Conservation (phyloP, 208 protist species). For the Porcisia deanei region DNA sequence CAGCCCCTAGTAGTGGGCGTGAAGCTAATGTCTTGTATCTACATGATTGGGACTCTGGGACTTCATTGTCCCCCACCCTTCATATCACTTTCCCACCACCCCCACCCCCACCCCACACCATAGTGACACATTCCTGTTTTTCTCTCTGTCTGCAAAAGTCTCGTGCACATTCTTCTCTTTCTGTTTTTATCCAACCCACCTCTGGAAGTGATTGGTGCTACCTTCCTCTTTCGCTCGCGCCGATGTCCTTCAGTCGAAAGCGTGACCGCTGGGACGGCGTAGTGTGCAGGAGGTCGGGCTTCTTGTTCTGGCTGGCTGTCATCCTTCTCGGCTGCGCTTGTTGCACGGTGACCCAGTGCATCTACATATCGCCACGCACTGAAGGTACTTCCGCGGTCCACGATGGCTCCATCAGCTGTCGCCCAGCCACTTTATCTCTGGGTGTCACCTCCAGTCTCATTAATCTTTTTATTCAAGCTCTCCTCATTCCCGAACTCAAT, state of each 20-base stretch:
- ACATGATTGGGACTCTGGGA: neutral
- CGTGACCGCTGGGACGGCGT: neutral
- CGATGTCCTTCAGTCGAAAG: neutral
- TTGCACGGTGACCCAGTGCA: neutral
- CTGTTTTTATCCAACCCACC: neutral
- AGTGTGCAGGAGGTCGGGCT: neutral
- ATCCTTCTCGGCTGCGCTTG: neutral
- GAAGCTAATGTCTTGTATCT: neutral
- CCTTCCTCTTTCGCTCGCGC: too few relatives aligned
- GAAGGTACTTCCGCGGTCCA: too few relatives aligned
- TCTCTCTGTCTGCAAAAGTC: neutral
- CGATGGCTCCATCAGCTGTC: neutral
- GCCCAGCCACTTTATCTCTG: slow-evolving; percentile 16
- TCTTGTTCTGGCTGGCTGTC: neutral
- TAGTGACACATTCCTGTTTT: neutral
- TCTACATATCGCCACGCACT: too few relatives aligned
- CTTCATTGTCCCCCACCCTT: neutral
- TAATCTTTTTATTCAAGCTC: slow-evolving; percentile 12
- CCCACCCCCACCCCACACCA: neutral
- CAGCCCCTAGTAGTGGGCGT: neutral
- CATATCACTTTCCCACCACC: neutral
- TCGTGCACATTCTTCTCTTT: neutral
- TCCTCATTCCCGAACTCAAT: slow-evolving; percentile 29
- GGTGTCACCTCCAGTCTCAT: slow-evolving; percentile 12
- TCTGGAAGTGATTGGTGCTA: neutral